Percentiles rank a stretch among this genome's conserved stretches.
phyloP scores from a whole-genome alignment of 371 early-diverging fungal genomes.

The Batkoa obscura region DNA sequence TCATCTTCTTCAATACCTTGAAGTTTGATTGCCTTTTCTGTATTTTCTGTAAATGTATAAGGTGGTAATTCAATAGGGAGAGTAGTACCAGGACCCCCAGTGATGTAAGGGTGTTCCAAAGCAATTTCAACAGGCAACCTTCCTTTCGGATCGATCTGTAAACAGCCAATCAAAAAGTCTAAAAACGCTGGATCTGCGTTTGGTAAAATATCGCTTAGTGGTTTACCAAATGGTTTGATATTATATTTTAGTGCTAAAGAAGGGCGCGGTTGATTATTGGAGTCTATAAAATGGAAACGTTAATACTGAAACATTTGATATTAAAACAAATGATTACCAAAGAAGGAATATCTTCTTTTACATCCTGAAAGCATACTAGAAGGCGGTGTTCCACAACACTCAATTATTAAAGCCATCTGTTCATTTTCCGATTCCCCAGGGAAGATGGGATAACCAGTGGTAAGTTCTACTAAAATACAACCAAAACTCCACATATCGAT shows the following conservation, averaged over 20 bases:
- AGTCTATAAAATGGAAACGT: conserved; percentile 20
- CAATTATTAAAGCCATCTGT: conserved; percentile 85
- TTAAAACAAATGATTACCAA: conserved; percentile 27
- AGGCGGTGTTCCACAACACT: conserved; percentile 68
- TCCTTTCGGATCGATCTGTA: conserved; percentile 80
- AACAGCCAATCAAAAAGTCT: conserved; percentile 65
- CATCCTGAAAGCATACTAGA: conserved; percentile 52
- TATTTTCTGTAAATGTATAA: no score
- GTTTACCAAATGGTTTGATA: conserved; percentile 56
- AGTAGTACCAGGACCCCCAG: conserved; percentile 10
- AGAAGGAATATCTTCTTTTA: conserved; percentile 65
- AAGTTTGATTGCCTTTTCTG: no score
- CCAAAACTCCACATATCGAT: conserved; percentile 99
- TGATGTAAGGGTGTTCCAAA: conserved; percentile 55
- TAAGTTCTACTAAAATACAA: conserved; percentile 93
- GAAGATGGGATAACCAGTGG: conserved; percentile 81
- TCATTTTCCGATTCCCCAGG: conserved; percentile 95
- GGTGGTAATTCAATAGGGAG: no score
- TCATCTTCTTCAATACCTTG: no score
- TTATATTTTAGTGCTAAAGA: conserved; percentile 73
- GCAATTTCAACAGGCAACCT: conserved; percentile 80
- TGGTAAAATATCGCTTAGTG: conserved; percentile 43
- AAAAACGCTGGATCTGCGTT: conserved; percentile 53
- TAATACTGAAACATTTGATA: not conserved
- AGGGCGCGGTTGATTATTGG: conserved; percentile 41